Evolutionary conservation across 2,329 filamentous ascomycete genomes (phyloP), one percentile per base, ranked within the genome.

Genomic region (Torrubiella hemipterigena): DNA sequence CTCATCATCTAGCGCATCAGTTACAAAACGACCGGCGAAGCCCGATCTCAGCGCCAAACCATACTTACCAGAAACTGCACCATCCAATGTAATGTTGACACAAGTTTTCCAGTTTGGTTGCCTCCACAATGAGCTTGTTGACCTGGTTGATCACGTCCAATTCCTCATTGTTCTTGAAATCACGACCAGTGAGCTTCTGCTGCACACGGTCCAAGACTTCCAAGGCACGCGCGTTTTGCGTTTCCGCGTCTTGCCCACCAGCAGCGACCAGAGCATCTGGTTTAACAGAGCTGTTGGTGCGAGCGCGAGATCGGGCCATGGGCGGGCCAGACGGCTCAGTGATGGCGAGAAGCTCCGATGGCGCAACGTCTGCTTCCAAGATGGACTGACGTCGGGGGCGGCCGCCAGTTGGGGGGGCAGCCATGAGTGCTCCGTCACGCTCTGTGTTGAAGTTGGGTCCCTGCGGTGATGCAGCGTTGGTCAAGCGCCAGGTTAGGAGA

Each of bases 51-150:
- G n/a, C n/a, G n/a, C n/a, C n/a, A n/a, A n/a, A 6, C 5, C 11
- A n/a, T 14, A 24, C 35, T 51, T 58, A 96, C 89, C 89, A 96
- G 69, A 95, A 96, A 58, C 84, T 93, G 60, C 89, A 96, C 89
- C 89, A 96, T 41, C 91, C 91, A 46, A 96, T 94, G 55, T 95
- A 98, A 63, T 96, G 91, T 65, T 96, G 91, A 54, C 91, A 98
- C 38, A 98, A 64, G 54, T 96, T 96, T 69, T 96, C 91, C 46
- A 96, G 66, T 50, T 91, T 95, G 6, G 91, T 98, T 15, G 91
- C 91, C 63, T 98, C 89, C 38, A 81, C 79, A 45, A 99, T 81
- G 47, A 99, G 63, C 55, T 93, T 89, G 56, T 94, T 89, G 5
- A 98, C 93, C 59, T 99, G 91, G 38, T 76, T 75, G 34, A 83